These are phyloP conservation scores for Ceratopteris richardii DNA, from an alignment of 75 land plant genomes.

Conservation along the genomic window DNA sequence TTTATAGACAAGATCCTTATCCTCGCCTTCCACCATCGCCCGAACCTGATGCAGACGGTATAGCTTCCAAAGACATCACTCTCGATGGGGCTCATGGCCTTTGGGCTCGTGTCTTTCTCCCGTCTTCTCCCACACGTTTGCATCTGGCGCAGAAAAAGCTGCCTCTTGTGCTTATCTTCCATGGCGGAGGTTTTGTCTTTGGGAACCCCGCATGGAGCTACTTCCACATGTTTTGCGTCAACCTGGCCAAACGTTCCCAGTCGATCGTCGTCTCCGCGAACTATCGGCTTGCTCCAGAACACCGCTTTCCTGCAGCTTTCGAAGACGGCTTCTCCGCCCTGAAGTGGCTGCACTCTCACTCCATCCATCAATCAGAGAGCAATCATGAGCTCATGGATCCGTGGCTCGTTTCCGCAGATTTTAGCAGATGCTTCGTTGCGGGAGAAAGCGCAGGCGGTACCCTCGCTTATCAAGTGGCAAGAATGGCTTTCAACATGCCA, in stretches of 20 bases:
- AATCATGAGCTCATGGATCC: too few relatives aligned
- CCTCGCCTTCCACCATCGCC: slow-evolving; percentile 6
- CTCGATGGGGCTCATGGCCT: slow-evolving; percentile 13
- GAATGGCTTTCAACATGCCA: too few relatives aligned
- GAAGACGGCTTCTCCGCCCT: too few relatives aligned
- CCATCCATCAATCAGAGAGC: slow-evolving; percentile 22
- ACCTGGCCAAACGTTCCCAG: too few relatives aligned
- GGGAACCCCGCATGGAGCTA: slow-evolving; percentile 43
- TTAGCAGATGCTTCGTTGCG: slow-evolving; percentile 38
- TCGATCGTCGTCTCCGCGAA: too few relatives aligned
- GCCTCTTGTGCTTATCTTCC: slow-evolving; percentile 61
- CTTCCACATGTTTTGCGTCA: slow-evolving; percentile 47
- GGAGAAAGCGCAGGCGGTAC: slow-evolving; percentile 30
- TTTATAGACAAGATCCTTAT: not conserved
- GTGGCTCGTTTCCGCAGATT: slow-evolving; percentile 42
- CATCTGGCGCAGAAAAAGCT: not conserved
- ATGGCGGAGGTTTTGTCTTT: slow-evolving; percentile 71
- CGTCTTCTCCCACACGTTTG: slow-evolving; percentile 4
- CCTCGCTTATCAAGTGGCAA: too few relatives aligned
- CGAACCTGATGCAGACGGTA: slow-evolving; percentile 10
- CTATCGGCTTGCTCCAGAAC: too few relatives aligned
- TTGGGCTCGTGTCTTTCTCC: slow-evolving; percentile 44
- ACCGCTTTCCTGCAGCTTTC: too few relatives aligned
- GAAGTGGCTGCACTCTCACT: too few relatives aligned
- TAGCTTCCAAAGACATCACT: slow-evolving; percentile 36